Conservation (phyloP, 2,329 filamentous ascomycete genomes). For the Talaromyces sp. region DNA sequence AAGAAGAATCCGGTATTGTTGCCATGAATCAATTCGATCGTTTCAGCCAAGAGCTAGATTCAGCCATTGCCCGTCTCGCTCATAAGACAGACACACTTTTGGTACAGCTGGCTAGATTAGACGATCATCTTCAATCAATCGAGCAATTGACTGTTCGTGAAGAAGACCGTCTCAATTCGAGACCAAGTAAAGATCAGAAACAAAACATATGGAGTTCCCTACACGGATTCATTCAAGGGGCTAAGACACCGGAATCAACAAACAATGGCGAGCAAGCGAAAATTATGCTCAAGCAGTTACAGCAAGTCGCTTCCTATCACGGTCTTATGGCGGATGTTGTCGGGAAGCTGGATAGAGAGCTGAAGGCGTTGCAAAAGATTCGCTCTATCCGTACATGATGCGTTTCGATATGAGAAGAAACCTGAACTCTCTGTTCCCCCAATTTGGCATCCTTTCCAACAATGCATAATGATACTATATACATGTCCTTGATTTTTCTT, state of each 20-base stretch:
- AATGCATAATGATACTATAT: slow-evolving; percentile 3
- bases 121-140: slow-evolving; percentile 18
- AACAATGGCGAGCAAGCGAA: neutral
- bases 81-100: slow-evolving; percentile 8
- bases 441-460: neutral
- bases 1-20: slow-evolving; percentile 3
- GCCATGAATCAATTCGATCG: slow-evolving; percentile 9
- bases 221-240: neutral
- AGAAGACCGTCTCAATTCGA: slow-evolving; percentile 3
- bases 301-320: slow-evolving; percentile 12
- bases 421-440: neutral
- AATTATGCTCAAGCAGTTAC: neutral
- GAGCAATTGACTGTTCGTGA: slow-evolving; percentile 12
- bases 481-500: neutral
- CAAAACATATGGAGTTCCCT: slow-evolving; percentile 1
- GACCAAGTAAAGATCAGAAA: neutral
- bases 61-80: neutral
- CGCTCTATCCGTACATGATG: slow-evolving; percentile 14
- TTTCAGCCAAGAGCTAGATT: slow-evolving; percentile 12
- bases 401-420: neutral
- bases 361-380: slow-evolving; percentile 17
- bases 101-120: slow-evolving; percentile 10
- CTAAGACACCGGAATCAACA: neutral
- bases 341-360: slow-evolving; percentile 15
- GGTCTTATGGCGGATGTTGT: slow-evolving; percentile 2